Evolutionary conservation across 106 monocot genomes (phyloP).

Genomic region (Apostasia ramifera): DNA sequence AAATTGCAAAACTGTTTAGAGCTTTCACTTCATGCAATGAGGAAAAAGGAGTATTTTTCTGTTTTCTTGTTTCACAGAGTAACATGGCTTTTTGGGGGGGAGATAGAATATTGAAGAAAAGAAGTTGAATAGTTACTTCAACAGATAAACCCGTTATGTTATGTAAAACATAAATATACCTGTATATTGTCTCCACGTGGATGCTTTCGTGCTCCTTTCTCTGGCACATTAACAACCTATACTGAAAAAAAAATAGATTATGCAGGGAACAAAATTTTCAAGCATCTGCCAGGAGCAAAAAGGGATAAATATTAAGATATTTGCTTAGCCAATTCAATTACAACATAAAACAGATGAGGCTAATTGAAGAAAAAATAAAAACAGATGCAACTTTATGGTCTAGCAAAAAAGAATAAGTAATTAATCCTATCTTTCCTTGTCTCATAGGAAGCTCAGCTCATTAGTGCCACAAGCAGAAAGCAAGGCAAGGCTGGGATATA

Average conservation of each 20-base stretch:
- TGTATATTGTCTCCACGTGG: constrained; percentile 71
- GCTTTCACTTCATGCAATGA: no score
- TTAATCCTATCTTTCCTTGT: no score
- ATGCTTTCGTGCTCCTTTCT: constrained; percentile 66
- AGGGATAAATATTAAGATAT: no score
- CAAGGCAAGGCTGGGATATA: background rate
- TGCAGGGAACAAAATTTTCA: background rate
- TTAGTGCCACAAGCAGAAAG: no score
- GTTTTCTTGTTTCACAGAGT: no score
- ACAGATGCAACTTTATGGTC: no score
- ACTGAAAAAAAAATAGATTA: background rate
- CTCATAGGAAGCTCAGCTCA: background rate
- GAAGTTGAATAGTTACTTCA: background rate
- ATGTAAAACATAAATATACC: constrained; percentile 20
- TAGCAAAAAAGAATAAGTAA: no score
- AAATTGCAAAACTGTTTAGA: no score
- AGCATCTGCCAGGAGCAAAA: background rate
- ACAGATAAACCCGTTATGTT: background rate
- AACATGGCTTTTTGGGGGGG: background rate
- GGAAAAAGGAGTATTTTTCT: no score
- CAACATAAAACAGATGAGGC: no score
- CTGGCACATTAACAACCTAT: constrained; percentile 67
- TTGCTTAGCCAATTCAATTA: no score
- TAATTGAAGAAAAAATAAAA: no score
- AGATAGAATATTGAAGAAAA: background rate